Base-by-base conservation (phyloP, 2,329 filamentous ascomycete genomes). In the Exutisphaerella laricina region DNA sequence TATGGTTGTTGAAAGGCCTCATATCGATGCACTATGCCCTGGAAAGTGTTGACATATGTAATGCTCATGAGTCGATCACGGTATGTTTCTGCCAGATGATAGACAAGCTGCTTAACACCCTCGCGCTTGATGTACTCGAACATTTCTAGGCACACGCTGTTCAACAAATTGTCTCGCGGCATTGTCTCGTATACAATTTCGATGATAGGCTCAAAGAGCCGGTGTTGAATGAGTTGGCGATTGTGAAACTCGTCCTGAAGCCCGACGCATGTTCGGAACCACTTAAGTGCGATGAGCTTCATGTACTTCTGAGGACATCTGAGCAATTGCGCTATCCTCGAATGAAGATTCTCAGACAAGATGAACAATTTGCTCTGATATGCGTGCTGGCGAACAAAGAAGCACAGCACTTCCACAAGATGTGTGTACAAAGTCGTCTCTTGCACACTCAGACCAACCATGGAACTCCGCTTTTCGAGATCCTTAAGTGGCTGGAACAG, bases 181-280 rank as follows among this genome's bases (percentile, higher is more conserved):
- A 96, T 84, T 0, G 88, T 92, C 53, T 85, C 79, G 42, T 84
- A 77, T 23, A 97, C 77, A 26, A 96, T 82, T 53, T 92, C 80
- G 10, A 98, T 72, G 23, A 97, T 85, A 1, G 88, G 85, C 29
- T 84, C 85, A 46, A 97, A 81, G 0, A 92, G 79, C 46, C 82
- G 79, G 61, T 89, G 84, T 54, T 88, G 80, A 18, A 83, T 84
- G 55, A 97, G 78, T 56, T 95, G 84, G 41, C 82, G 84, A 58
- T 88, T 82, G 63, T 96, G 95, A 56, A 92, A 94, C 41, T 94
- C 88, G 61, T 97, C 90, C 58, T 92, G 84, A 26, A 95, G 74
- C 33, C 82, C 81, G 45, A 96, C 77, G 48, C 94, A 78, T 32
- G 85, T 86, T 23, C 90, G 85, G 70, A 97, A 90, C 68, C 95